Percentiles rank a stretch among this genome's conserved stretches.
Evolutionary conservation across 2,329 filamentous ascomycete species (phyloP).

Genomic region (Pseudopithomyces maydicus): DNA sequence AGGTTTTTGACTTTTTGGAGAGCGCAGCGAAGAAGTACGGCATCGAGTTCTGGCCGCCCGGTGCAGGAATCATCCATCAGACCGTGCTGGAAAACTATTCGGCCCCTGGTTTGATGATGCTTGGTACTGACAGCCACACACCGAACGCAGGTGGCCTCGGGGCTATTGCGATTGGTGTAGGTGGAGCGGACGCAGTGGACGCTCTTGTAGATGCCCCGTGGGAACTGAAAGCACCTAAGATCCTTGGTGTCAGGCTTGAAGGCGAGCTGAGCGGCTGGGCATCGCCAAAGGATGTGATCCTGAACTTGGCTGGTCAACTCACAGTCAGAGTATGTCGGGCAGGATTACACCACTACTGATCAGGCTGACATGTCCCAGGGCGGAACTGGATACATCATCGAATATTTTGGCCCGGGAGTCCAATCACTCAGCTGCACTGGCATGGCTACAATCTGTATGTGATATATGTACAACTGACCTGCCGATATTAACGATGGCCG

Average conservation of each 20-base stretch:
- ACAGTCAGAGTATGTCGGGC: constrained; percentile 69
- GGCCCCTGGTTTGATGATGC: constrained; percentile 97
- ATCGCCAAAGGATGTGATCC: constrained; percentile 92
- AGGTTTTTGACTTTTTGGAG: constrained; percentile 97
- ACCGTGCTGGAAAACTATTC: constrained; percentile 98
- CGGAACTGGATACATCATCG: constrained; percentile 91
- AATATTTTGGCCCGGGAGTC: constrained; percentile 91
- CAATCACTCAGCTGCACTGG: constrained; percentile 88
- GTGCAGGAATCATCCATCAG: constrained; percentile 72
- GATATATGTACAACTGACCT: not conserved
- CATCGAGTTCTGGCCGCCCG: constrained; percentile 51
- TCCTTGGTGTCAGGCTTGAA: constrained; percentile 82
- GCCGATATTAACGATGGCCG: not conserved
- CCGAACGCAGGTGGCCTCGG: constrained; percentile 95
- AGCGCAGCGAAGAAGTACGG: constrained; percentile 67
- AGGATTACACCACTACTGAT: not conserved
- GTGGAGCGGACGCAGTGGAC: constrained; percentile 95
- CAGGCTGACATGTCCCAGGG: constrained; percentile 54
- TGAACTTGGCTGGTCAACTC: constrained; percentile 84
- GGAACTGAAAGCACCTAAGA: constrained; percentile 94
- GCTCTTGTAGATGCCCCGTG: constrained; percentile 94
- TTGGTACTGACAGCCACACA: constrained; percentile 96
- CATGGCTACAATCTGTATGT: constrained; percentile 78
- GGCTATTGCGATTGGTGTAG: constrained; percentile 94
- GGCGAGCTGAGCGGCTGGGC: constrained; percentile 89